Evolutionary conservation across 768 basidiomycete species (phyloP), one percentile per base, ranked within the genome.

Genomic region (Boletus rufocinnamomeus): DNA sequence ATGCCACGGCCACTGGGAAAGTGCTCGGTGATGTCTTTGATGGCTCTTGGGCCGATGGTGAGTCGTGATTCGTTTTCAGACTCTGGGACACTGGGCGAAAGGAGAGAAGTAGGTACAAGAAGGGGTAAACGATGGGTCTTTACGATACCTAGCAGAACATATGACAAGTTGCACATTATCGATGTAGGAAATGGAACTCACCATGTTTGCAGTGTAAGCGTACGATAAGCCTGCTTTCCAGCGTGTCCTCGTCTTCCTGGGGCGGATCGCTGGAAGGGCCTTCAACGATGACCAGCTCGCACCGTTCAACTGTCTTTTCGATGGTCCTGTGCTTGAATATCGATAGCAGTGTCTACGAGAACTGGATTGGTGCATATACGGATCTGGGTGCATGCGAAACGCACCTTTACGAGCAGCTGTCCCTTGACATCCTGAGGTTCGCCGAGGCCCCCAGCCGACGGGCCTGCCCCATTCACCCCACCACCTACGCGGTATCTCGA

Each of bases 181-280:
- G 50, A 11, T 47, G n/a, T 4, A 32, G 27, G 34, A 40, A 48
- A 21, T 10, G 2, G 38, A 13, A 61, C 75, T 61, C 69, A 90
- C 91, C 92, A 63, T 93, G 88, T 77, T 93, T 93, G 72, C 92
- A 94, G 64, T 90, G 81, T 50, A 93, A 71, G 61, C 86, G 85
- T 40, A 93, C 75, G 32, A 89, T 78, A 52, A 93, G 75, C 65
- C 81, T 86, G 66, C 86, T 88, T 71, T 92, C 89, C 7, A 91
- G 75, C 49, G 81, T 77, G 62, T 91, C 89, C 59, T 70, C 68
- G 13, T 74, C 72, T 27, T 72, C 75, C 11, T 71, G 70, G 19
- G 74, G 68, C 5, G 73, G 72, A 11, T 67, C 63, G n/a, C 63
- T 57, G 16, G 71, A 62, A 9, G 79, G 80, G 43, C 75, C 79